Conservation (phyloP, 106 monocot species). For the Cymbidium sinense region DNA sequence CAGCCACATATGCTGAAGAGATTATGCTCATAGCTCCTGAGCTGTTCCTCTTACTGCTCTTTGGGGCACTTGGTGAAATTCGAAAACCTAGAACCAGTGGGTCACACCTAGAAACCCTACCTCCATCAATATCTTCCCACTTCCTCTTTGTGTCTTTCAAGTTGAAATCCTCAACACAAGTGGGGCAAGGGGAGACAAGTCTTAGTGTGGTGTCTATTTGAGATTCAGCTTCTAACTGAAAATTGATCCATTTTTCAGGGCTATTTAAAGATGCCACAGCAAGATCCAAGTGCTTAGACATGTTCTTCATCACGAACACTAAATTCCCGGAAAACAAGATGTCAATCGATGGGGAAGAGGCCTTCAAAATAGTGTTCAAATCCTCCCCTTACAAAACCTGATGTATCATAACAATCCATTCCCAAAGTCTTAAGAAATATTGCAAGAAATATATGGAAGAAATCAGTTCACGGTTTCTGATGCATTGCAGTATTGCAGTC, state of each 20-base stretch:
- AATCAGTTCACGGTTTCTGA: background rate
- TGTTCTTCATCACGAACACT: constrained; percentile 14
- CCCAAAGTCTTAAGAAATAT: background rate
- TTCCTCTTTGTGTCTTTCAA: constrained; percentile 37
- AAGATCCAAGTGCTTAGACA: background rate
- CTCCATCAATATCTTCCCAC: constrained; percentile 17
- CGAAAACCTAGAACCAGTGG: constrained; percentile 29
- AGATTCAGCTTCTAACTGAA: constrained; percentile 5
- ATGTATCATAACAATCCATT: background rate
- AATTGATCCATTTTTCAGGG: constrained; percentile 7
- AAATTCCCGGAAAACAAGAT: constrained; percentile 19
- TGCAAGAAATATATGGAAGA: background rate
- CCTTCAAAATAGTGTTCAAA: background rate
- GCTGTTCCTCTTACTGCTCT: constrained; percentile 44
- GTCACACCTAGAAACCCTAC: constrained; percentile 2
- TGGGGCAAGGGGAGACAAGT: constrained; percentile 6
- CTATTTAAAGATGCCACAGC: background rate
- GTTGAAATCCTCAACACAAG: constrained; percentile 8
- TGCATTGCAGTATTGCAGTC: background rate
- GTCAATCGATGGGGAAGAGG: background rate
- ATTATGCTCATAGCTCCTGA: constrained; percentile 29
- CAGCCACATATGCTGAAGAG: constrained; percentile 35
- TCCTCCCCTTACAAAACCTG: background rate
- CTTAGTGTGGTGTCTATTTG: constrained; percentile 9
- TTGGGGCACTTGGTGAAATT: constrained; percentile 28